Base-by-base conservation (phyloP, 164 flowering plant genomes). In the Sedum album region DNA sequence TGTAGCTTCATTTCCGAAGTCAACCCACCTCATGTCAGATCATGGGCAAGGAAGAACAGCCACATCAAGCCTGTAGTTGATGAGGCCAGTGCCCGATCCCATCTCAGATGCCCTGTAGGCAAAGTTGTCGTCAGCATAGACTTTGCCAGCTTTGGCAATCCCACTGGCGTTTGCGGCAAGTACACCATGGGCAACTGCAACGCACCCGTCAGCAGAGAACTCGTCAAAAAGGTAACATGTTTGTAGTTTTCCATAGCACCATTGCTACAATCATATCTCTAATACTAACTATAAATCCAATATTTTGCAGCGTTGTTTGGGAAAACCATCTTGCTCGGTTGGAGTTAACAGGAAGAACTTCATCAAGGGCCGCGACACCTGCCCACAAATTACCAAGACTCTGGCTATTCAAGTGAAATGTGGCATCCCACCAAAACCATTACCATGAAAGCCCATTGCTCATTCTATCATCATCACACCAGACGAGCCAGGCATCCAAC, bases 331-430 rank as follows among this genome's bases (percentile, higher is more conserved):
- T 44, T 90, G 96, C 44, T 6, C 14, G 0, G 61, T 88, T 7
- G 89, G 90, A 5, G 42, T 85, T 1, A 78, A 76, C 15, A 41
- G 68, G 13, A 65, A 25, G 0, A 9, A 64, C 6, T 85, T 83
- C 30, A 72, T 69, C 71, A 68, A 60, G 67, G 67, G 28, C 18
- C 60, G 68, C 0, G 83, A 80, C 66, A 30, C 65, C 2, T 89
- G 94, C 44, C 83, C 84, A 0, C 68, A 73, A n/a, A 55, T 74
- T 7, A 11, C 51, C 8, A 92, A 90, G 82, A 65, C 75, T 31
- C 79, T 92, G 30, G 94, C 90, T 13, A 71, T 89, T 31, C 96
- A 91, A 83, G 86, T 81, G 46, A 78, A 46, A 62, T 89, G 96
- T 20, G 67, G 36, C 31, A 10, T 55, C 31, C 61, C 61, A 15